Percentiles rank a stretch among this genome's conserved stretches.
phyloP scores from a whole-genome alignment of 2,329 filamentous ascomycete species.

The Fusarium bulbicola region DNA sequence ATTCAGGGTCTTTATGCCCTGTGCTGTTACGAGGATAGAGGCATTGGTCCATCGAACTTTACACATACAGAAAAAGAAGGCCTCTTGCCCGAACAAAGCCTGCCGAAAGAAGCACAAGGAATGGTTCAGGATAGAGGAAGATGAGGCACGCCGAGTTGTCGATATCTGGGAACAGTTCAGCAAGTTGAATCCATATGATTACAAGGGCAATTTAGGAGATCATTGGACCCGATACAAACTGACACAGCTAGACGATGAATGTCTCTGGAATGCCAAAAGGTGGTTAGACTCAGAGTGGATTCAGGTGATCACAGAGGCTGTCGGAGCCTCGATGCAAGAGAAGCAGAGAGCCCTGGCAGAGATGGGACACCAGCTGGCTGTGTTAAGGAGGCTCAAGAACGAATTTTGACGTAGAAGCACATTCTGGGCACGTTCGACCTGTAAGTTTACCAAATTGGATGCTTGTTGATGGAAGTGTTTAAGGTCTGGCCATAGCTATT shows the following conservation, averaged over 20 bases:
- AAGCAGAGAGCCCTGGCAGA: not conserved
- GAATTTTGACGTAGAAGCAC: too few relatives aligned
- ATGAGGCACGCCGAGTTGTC: not conserved
- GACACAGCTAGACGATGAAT: not conserved
- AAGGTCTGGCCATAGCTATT: not conserved
- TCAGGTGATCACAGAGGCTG: not conserved
- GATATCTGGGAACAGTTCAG: conserved; percentile 6
- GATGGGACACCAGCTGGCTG: not conserved
- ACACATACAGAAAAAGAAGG: not conserved
- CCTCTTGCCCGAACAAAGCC: not conserved
- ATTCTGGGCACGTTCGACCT: not conserved
- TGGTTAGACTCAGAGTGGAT: conserved; percentile 5
- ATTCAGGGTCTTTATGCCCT: not conserved
- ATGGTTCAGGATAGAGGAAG: conserved; percentile 7
- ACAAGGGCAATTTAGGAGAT: not conserved
- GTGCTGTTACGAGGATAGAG: conserved; percentile 1
- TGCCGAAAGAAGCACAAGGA: not conserved
- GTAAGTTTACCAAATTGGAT: not conserved
- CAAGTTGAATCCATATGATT: not conserved
- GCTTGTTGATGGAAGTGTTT: not conserved
- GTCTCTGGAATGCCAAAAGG: not conserved
- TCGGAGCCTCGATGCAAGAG: not conserved
- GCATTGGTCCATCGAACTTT: not conserved
- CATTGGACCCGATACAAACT: not conserved
- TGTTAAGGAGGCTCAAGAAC: not conserved